Conservation (phyloP, 331 rosid species). For the Rhamnella rubrinervis region DNA sequence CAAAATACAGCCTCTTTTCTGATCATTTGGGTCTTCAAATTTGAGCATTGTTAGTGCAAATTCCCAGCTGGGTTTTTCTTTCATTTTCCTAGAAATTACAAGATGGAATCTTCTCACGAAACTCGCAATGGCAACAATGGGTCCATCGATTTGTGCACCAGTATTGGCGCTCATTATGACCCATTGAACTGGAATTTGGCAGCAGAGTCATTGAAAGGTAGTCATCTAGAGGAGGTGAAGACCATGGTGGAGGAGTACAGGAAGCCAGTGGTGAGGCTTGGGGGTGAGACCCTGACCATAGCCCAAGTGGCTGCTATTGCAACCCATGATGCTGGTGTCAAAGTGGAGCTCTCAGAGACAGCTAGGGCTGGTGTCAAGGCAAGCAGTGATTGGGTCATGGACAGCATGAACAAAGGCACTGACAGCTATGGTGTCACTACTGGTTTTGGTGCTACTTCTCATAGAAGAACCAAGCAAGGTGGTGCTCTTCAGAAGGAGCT, state of each 20-base stretch:
- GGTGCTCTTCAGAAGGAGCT: conserved; percentile 86
- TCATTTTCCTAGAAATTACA: no score
- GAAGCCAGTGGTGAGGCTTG: conserved; percentile 49
- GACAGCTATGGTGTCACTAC: conserved; percentile 87
- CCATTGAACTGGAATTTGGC: conserved; percentile 74
- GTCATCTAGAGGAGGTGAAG: conserved; percentile 77
- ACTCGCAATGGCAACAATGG: conserved; percentile 1
- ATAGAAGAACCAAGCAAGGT: conserved; percentile 79
- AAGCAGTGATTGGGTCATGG: conserved; percentile 81
- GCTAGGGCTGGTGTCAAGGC: conserved; percentile 62
- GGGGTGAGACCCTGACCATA: conserved; percentile 56
- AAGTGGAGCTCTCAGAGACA: conserved; percentile 56
- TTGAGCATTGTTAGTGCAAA: neutral
- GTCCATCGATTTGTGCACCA: conserved; percentile 22
- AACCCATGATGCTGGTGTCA: conserved; percentile 4
- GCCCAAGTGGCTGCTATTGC: conserved; percentile 77
- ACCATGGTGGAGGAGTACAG: conserved; percentile 73
- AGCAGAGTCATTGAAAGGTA: conserved; percentile 62
- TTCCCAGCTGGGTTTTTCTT: neutral
- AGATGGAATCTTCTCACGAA: conserved; percentile 21
- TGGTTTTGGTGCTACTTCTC: conserved; percentile 91
- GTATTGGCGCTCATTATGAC: conserved; percentile 18
- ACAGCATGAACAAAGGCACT: conserved; percentile 64
- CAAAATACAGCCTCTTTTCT: neutral
- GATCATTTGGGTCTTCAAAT: neutral